Conservation (phyloP, 192 early-diverging fungal species). For the Coemansia aciculifera region DNA sequence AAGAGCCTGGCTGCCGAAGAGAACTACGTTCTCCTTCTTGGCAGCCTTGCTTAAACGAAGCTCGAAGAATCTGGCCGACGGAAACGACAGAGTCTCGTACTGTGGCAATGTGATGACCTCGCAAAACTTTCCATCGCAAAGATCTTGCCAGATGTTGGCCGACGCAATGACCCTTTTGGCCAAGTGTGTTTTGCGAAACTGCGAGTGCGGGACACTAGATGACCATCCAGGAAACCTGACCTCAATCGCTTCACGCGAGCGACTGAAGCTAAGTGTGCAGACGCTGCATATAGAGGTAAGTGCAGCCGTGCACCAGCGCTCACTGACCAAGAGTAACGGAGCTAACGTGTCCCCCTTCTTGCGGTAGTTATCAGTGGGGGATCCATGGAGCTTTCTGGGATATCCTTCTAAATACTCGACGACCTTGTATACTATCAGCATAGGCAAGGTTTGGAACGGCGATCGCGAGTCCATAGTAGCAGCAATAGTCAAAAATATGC, state of each 20-base stretch:
- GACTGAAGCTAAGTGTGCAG: neutral
- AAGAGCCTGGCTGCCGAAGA: neutral
- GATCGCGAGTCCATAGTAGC: neutral
- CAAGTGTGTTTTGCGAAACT: neutral
- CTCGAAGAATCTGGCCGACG: neutral
- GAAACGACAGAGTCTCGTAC: neutral
- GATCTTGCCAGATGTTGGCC: neutral
- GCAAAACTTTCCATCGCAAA: constrained; percentile 5
- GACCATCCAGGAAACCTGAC: constrained; percentile 1
- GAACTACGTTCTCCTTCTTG: neutral
- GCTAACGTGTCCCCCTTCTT: neutral
- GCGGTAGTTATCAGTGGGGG: neutral
- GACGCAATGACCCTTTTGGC: neutral
- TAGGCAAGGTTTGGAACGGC: neutral
- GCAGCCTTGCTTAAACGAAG: neutral
- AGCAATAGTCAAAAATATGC: neutral
- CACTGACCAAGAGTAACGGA: neutral
- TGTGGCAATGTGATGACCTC: neutral
- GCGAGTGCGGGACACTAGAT: neutral
- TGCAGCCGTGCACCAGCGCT: constrained; percentile 4
- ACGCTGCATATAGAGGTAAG: neutral
- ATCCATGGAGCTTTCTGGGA: neutral
- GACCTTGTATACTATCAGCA: neutral
- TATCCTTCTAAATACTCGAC: neutral
- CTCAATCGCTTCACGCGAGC: neutral